These are phyloP conservation scores for Phialophora verrucosa DNA, from an alignment of 2,329 filamentous ascomycete species.

Conservation along the genomic window DNA sequence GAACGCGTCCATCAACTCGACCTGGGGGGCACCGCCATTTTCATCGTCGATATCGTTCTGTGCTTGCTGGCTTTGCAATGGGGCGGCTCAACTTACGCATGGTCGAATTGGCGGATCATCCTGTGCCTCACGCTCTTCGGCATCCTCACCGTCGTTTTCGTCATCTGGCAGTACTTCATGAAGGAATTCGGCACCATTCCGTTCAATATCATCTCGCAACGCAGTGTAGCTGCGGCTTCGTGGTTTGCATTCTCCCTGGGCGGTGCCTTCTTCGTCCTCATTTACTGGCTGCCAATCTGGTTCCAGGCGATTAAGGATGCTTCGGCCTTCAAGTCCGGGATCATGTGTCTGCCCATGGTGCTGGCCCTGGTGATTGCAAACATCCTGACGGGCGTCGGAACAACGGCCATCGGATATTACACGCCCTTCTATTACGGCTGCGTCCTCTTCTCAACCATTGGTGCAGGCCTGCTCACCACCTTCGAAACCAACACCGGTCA, in stretches of 20 bases:
- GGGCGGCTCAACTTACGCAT: conserved; percentile 53
- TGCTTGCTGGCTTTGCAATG: conserved; percentile 57
- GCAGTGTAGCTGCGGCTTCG: conserved; percentile 46
- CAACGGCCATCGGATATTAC: conserved; percentile 49
- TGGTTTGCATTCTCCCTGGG: conserved; percentile 48
- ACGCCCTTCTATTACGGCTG: conserved; percentile 48
- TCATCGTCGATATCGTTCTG: conserved; percentile 54
- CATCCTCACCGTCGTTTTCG: conserved; percentile 51
- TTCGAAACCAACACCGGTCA: conserved; percentile 44
- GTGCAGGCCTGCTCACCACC: conserved; percentile 51
- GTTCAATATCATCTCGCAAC: conserved; percentile 56
- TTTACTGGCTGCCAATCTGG: conserved; percentile 54
- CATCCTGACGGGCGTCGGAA: conserved; percentile 43
- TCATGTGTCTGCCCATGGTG: conserved; percentile 51
- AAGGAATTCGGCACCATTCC: conserved; percentile 59
- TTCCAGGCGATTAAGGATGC: conserved; percentile 55
- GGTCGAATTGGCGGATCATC: conserved; percentile 54
- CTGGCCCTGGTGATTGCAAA: conserved; percentile 46
- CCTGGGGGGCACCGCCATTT: conserved; percentile 52
- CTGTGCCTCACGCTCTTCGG: conserved; percentile 57
- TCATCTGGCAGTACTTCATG: conserved; percentile 54
- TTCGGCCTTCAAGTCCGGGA: conserved; percentile 53
- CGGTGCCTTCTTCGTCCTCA: conserved; percentile 48
- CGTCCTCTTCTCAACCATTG: conserved; percentile 47
- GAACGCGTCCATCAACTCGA: conserved; percentile 51